Base-by-base conservation (phyloP, 805 yeast genomes). In the Wickerhamomyces silvicola region DNA sequence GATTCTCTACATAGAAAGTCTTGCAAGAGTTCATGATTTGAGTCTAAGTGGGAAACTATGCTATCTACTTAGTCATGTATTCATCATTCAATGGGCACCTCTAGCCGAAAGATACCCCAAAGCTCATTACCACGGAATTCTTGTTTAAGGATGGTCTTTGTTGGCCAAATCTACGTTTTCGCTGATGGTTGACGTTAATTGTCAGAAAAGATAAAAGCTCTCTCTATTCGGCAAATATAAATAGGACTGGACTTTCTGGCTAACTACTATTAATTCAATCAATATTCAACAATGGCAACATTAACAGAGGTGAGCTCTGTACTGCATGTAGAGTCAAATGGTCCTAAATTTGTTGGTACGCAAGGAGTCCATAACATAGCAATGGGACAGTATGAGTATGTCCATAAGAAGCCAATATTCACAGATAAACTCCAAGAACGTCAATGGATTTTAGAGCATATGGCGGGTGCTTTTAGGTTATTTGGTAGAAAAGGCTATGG, bases 81-180 rank as follows among this genome's bases (percentile, higher is more conserved):
- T 92, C 38, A 49, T 92, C 1, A 97, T 92, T 7, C 98, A 92
- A 54, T 92, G 98, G 98, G 73, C 72, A 18, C 64, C 66, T 18
- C 61, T 92, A 34, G 64, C 68, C 7, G 39, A 48, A 14, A 49
- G 54, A 33, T 78, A 76, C 46, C 63, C 64, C 13, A 57, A 84
- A 35, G 73, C 85, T 2, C 94, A 84, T 47, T 86, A 74, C 52
- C 66, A 74, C 47, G 97, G 97, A 0, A 68, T 86, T 7, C 60
- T 90, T 28, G 86, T 85, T 1, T 85, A 54, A 56, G 6, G 4
- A 11, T 17, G 14, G 7, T 7, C 7, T 22, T 11, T n/a, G 7
- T 9, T 22, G 12, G 9, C n/a, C 7, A 22, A n/a, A n/a, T n/a
- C n/a, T n/a, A n/a, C n/a, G n/a, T n/a, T n/a, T n/a, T n/a, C n/a